phyloP scores from a whole-genome alignment of 805 yeast genomes.

The Monosporozyma solicola region DNA sequence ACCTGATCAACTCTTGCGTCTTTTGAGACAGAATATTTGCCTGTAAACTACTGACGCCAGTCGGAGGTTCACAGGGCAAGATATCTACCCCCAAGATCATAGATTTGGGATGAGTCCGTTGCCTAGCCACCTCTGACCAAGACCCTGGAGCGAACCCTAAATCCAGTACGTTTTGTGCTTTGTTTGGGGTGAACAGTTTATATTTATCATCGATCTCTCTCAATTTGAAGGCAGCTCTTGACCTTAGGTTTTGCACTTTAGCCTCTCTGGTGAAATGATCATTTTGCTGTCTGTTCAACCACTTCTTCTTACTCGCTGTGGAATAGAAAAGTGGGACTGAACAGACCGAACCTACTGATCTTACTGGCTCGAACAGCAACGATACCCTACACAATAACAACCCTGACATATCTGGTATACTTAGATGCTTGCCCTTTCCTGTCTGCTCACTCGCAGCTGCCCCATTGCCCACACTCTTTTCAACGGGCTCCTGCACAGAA shows the following conservation, averaged over 20 bases:
- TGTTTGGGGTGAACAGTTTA: conserved; percentile 40
- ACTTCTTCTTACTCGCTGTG: conserved; percentile 30
- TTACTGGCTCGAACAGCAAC: neutral
- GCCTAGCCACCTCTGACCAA: conserved; percentile 80
- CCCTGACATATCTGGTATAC: neutral
- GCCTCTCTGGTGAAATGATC: conserved; percentile 68
- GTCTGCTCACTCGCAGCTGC: too few species aligned
- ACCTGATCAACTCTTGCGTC: conserved; percentile 50
- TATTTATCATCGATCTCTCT: conserved; percentile 62
- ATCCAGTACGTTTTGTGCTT: conserved; percentile 60
- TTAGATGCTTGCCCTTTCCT: neutral
- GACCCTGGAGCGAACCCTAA: conserved; percentile 93
- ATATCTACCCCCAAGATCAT: conserved; percentile 75
- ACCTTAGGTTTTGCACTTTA: conserved; percentile 48
- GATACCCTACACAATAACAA: neutral
- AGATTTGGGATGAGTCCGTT: conserved; percentile 41
- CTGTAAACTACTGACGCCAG: conserved; percentile 71
- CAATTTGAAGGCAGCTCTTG: conserved; percentile 88
- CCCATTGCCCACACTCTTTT: too few species aligned
- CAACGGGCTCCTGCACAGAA: too few species aligned
- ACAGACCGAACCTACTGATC: neutral
- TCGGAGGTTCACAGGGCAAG: conserved; percentile 68
- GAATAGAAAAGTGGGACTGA: neutral
- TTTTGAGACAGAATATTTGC: conserved; percentile 70
- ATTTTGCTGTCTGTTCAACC: conserved; percentile 62